Evolutionary conservation across 805 yeast species (phyloP), one percentile per base, ranked within the genome.

Genomic region (Cyberlindnera xylosilytica): DNA sequence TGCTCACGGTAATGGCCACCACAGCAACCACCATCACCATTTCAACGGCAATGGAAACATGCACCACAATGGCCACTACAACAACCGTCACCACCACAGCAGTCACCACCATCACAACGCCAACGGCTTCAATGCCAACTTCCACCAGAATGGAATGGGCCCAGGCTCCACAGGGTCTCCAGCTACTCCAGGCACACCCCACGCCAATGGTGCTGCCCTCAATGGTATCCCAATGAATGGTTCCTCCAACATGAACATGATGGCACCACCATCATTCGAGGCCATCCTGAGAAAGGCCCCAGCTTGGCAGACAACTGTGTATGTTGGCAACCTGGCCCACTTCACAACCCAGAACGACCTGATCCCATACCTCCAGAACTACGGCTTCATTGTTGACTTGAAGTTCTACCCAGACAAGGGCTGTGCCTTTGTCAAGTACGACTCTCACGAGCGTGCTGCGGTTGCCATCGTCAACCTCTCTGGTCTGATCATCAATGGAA

Each of bases 361-460:
- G 55, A 70, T 83, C 43, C 87, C 91, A 18, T 64, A 87, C 40
- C 65, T 87, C 49, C 90, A 81, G 58, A 81, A 76, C 52, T 87
- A 87, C 60, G 97, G 96, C 6, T 86, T 70, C 63, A 83, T 88
- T 57, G 81, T 85, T 44, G 93, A 85, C 52, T 78, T 88, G 58
- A 83, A 84, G 62, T 76, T 84, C 55, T 83, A 83, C 51, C 83
- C 88, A 8, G 95, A 87, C 42, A 77, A 77, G 49, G 93, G 91
- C 5, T 88, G 91, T 67, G 95, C 96, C 10, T 89, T 88, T 68
- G 91, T 86, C 48, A 83, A 83, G 63, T 87, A 81, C 59, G 95
- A 85, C 56, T 73, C 87, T 33, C 96, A 88, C 62, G 95, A 88
- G 56, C 72, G 87, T 46, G 96, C 96, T 5, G 95, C 96, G 2